These are phyloP conservation scores for Xerocomus spinulosus DNA, from an alignment of 768 basidiomycete species.

Conservation along the genomic window DNA sequence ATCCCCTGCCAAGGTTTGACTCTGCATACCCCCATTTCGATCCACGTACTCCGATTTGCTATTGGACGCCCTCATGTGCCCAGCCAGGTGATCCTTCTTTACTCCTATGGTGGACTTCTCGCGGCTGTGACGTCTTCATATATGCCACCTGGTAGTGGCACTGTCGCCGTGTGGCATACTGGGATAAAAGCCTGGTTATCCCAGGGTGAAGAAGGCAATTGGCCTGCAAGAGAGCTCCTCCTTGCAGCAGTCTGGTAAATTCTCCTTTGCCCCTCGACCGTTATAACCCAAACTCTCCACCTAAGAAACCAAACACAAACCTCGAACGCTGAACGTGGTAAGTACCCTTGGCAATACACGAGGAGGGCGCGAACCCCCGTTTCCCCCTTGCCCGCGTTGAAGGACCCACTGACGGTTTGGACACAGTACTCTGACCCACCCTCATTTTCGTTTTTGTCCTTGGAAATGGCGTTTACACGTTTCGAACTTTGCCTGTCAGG, in stretches of 20 bases:
- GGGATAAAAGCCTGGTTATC: conserved; percentile 16
- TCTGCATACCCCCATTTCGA: neutral
- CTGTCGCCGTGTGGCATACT: conserved; percentile 23
- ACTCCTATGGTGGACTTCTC: conserved; percentile 19
- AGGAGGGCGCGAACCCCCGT: neutral
- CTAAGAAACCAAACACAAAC: neutral
- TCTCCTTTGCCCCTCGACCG: neutral
- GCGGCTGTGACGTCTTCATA: conserved; percentile 22
- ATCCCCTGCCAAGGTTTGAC: neutral
- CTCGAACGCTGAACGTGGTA: neutral
- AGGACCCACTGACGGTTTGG: conserved; percentile 3
- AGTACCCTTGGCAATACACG: neutral
- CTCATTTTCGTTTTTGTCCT: too few relatives aligned
- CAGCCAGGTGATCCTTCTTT: conserved; percentile 7
- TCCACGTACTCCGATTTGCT: conserved; percentile 3
- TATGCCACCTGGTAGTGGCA: conserved; percentile 26
- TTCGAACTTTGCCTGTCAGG: conserved; percentile 21
- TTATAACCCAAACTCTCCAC: neutral
- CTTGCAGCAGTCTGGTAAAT: conserved; percentile 4
- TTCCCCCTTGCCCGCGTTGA: neutral
- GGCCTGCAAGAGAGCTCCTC: conserved; percentile 10
- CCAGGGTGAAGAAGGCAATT: conserved; percentile 1
- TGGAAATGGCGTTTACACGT: conserved; percentile 24
- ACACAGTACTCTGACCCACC: neutral
- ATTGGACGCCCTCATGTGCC: conserved; percentile 9